Evolutionary conservation across 352 stramenopile genomes (phyloP), one percentile per base, ranked within the genome.

Genomic region (Lagenidium sp.): DNA sequence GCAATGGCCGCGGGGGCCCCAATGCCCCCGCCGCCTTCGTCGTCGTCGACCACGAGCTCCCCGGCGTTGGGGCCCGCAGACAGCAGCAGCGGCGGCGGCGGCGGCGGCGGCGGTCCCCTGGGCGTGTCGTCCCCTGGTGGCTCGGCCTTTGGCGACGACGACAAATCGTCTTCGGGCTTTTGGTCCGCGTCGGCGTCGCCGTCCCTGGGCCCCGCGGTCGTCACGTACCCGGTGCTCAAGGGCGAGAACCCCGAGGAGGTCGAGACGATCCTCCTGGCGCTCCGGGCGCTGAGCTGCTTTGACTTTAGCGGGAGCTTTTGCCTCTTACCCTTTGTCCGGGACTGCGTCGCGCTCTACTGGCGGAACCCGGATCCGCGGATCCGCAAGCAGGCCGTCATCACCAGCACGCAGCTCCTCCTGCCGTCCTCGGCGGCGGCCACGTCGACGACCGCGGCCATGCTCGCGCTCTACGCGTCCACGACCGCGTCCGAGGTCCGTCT

Each of bases 221-320:
- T 39, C 12, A 23, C 6, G 1, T 56, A 48, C 26, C 20, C 41
- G 23, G 53, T 85, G 32, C 72, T 87, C n/a, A 84, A 85, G 37
- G 79, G 79, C 10, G 76, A 90, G n/a, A 93, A 68, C 6, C 53
- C 57, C 2, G 73, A 87, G 23, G 76, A 91, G 57, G 73, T 85
- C 39, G 65, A 85, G 24, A 73, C 63, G 1, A 84, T 88, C 30
- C 59, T 98, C 30, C 63, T 98, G 34, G 96, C 90, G 29, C 57
- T 99, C 4, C 71, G 78, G 26, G 98, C 96, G 6, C 62, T 99
- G 15, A 91, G 91, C 45, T 94, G 78, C 40, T 98, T 99, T 57
- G 76, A 86, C 44, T 94, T 97, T 42, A 85, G 82, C 41, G 78
- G 85, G 11, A 90, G 74, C n/a, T 93, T 97, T 36, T 95, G 86